Evolutionary conservation across 768 basidiomycete genomes (phyloP).

Genomic region (Rhodocollybia butyracea): DNA sequence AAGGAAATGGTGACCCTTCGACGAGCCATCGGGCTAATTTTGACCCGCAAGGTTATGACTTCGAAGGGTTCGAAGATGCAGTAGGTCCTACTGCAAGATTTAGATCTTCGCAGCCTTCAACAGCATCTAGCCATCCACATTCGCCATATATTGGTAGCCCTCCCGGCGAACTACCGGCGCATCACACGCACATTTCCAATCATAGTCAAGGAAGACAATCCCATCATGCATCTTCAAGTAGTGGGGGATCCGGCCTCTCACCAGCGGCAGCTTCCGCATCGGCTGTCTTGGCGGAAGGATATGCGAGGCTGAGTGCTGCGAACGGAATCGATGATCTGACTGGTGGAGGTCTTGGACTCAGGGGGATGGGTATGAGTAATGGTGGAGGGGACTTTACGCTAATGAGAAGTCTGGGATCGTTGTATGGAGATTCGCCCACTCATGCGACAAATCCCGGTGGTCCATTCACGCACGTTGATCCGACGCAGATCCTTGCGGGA

Average conservation of each 20-base stretch:
- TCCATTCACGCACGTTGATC: slow-evolving; percentile 83
- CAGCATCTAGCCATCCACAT: slow-evolving; percentile 7
- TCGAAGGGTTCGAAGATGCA: slow-evolving; percentile 4
- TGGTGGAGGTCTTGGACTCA: neutral
- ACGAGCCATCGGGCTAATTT: slow-evolving; percentile 10
- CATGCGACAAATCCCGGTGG: slow-evolving; percentile 25
- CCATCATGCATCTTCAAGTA: slow-evolving; percentile 17
- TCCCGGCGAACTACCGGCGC: neutral
- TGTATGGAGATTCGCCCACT: slow-evolving; percentile 38
- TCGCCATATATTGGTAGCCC: slow-evolving; percentile 2
- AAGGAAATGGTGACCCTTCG: slow-evolving; percentile 37
- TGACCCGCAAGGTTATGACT: slow-evolving; percentile 3
- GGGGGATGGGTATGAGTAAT: neutral
- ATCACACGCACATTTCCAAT: neutral
- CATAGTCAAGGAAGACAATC: slow-evolving; percentile 6
- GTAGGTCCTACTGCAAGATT: slow-evolving; percentile 1
- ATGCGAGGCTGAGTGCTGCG: slow-evolving; percentile 61
- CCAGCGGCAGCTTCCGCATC: slow-evolving; percentile 63
- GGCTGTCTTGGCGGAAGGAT: slow-evolving; percentile 69
- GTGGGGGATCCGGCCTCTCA: slow-evolving; percentile 42
- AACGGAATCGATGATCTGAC: slow-evolving; percentile 51
- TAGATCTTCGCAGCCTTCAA: slow-evolving; percentile 19
- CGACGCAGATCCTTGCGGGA: slow-evolving; percentile 72
- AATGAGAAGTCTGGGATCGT: slow-evolving; percentile 49
- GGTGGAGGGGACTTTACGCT: slow-evolving; percentile 48